Base-by-base conservation (phyloP, 108 stramenopile genomes). In the Skeletonema grethae region DNA sequence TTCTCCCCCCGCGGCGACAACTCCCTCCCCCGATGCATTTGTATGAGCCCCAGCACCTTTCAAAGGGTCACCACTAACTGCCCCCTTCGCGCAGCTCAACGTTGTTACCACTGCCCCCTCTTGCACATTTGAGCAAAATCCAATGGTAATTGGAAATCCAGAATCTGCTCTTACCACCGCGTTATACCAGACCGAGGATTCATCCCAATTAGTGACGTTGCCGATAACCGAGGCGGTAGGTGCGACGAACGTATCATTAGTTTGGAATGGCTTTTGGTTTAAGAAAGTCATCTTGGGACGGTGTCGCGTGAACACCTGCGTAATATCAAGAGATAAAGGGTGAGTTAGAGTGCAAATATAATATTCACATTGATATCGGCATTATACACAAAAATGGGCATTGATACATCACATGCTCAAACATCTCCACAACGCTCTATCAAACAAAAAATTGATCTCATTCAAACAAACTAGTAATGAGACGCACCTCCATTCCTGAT, bases 151-250 rank as follows among this genome's bases (percentile, higher is more conserved):
- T 69, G 81, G 76, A 72, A 90, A 90, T 1, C 76, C 85, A 25
- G 84, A 76, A 74, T 97, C 97, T 31, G 97, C 99, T 24, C 97
- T 88, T 36, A 98, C 88, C 7, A 98, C 97, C 34, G 97, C 92
- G 48, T 95, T 95, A 84, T 99, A 98, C 97, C 97, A 97, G 25
- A 99, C 96, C 22, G 92, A 91, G 29, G 96, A 94, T 75, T 95
- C 90, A 56, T 92, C 91, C 86, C 97, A 97, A 70, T 97, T 92
- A 41, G 92, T 91, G 15, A 99, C 99, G 65, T 98, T 89, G 16
- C 99, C 99, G 70, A 99, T 93, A 43, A 99, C 89, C n/a, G 94
- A 93, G 41, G 99, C 97, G 20, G 94, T 87, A 30, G 97, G 97
- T 29, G 97, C 99, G 30, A 99, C 89, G 78, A 99, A 99, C 24